Evolutionary conservation across 2,329 filamentous ascomycete genomes (phyloP), one percentile per base, ranked within the genome.

Genomic region (Sodiomyces alkalinus): DNA sequence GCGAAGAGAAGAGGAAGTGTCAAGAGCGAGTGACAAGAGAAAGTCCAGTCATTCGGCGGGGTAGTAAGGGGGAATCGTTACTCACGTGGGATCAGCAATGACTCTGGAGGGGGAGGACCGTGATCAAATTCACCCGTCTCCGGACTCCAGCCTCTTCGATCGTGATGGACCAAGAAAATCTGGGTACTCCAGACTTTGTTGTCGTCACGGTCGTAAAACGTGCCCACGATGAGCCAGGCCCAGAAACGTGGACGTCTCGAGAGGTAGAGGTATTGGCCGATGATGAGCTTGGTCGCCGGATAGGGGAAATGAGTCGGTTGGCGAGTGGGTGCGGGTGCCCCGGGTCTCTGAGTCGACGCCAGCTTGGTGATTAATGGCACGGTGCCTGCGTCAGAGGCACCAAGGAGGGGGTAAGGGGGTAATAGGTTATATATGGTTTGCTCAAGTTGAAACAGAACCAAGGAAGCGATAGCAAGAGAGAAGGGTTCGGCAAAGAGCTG

Each of bases 221-320:
- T 53, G 0, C 52, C 61, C 10, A 62, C 47, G 14, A 62, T 47
- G 26, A 66, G 48, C 52, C 53, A 63, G 11, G 55, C 60, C 56
- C 58, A 64, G 33, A 41, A 51, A 1, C 42, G 46, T 3, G 44
- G 40, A 15, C 47, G 42, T 3, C 40, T 43, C 11, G 46, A 48
- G 7, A 44, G 34, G 28, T 51, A 39, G 24, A 59, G 39, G 30
- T 55, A 46, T 38, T 63, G 60, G 12, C 54, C 60, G 27, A 64
- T 49, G 36, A 58, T 37, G 17, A 64, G 48, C 33, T 57, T 60
- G 3, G 51, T 53, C 9, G 62, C 62, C 3, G 62, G 57, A 24
- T 44, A 40, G 3, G 62, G 62, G 12, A 66, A 46, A 25, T 7
- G 15, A 3, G 23, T 17, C 4, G 10, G 14, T 16, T 17, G 9